Evolutionary conservation across 2,329 filamentous ascomycete genomes (phyloP), one percentile per base, ranked within the genome.

Genomic region (Daldinia sp.): DNA sequence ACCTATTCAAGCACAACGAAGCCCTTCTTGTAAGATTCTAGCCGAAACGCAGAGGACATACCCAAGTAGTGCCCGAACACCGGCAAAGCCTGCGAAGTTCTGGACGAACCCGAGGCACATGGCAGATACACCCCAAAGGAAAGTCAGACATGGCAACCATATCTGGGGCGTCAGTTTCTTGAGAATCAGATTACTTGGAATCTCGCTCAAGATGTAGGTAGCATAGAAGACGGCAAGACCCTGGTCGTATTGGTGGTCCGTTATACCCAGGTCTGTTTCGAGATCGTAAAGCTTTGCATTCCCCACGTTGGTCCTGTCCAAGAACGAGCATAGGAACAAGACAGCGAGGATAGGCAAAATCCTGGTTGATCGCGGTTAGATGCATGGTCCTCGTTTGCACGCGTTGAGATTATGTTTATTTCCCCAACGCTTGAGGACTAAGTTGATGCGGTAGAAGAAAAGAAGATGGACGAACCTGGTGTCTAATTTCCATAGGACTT

Each of bases 221-320:
- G 86, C 84, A 73, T 90, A 90, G 70, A 88, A 90, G 1, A 88
- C 84, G 10, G 86, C 82, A 27, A 91, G 77, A 1, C 87, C 87
- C 39, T 85, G 83, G 48, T 87, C 85, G 73, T 90, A 91, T 71
- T 91, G 85, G 56, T 81, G 77, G 59, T 88, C 84, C 4, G 77
- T 83, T 66, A 92, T 85, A 43, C 77, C 72, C 1, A 90, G 73
- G 69, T 88, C 85, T 1, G 77, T 67, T 68, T 89, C 85, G 11
- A 92, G 79, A 0, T 85, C 84, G 52, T 89, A 81, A 7, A 91
- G 86, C 63, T 87, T 87, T 21, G 88, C 89, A 70, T 91, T 91
- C 34, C 89, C 89, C 34, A 91, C 87, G 72, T 91, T 92, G n/a
- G 88, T 90, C 39, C 90, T 83, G 74, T 91, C 89, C 50, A 85